These are phyloP conservation scores for Pyricularia grisea DNA, from an alignment of 2,329 filamentous ascomycete genomes.

Conservation along the genomic window DNA sequence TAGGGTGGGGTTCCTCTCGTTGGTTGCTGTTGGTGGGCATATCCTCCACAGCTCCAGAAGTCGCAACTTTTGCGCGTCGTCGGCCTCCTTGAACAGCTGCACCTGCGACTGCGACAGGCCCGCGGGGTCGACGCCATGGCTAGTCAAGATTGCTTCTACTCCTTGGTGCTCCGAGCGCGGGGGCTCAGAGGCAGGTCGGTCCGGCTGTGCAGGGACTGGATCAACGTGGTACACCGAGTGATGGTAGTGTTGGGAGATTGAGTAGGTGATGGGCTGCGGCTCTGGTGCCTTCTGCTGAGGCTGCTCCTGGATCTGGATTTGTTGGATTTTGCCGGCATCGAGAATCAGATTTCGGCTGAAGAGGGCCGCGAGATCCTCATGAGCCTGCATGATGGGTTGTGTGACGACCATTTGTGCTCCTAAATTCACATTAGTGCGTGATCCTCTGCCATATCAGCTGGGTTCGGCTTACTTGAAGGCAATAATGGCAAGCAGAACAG, in stretches of 20 bases:
- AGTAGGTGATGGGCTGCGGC: conserved; percentile 51
- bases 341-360: conserved; percentile 70
- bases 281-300: conserved; percentile 7
- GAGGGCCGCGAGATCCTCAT: conserved; percentile 75
- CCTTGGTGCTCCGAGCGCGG: conserved; percentile 29
- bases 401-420: conserved; percentile 9
- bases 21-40: conserved; percentile 55
- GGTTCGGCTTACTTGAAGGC: background rate
- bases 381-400: conserved; percentile 43
- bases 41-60: conserved; percentile 81
- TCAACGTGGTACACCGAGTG: conserved; percentile 59
- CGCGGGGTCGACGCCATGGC: conserved; percentile 60
- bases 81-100: conserved; percentile 68
- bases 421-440: background rate
- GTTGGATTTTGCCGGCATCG: conserved; percentile 20
- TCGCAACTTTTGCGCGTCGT: conserved; percentile 60
- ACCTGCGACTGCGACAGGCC: conserved; percentile 66
- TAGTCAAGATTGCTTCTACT: conserved; percentile 48
- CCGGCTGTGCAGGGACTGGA: conserved; percentile 20
- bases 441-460: background rate
- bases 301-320: background rate
- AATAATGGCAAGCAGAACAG: background rate
- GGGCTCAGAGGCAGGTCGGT: conserved; percentile 40
- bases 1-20: conserved; percentile 40
- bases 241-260: conserved; percentile 73